Base-by-base conservation (phyloP, 192 early-diverging fungal species). In the Gigaspora rosea region DNA sequence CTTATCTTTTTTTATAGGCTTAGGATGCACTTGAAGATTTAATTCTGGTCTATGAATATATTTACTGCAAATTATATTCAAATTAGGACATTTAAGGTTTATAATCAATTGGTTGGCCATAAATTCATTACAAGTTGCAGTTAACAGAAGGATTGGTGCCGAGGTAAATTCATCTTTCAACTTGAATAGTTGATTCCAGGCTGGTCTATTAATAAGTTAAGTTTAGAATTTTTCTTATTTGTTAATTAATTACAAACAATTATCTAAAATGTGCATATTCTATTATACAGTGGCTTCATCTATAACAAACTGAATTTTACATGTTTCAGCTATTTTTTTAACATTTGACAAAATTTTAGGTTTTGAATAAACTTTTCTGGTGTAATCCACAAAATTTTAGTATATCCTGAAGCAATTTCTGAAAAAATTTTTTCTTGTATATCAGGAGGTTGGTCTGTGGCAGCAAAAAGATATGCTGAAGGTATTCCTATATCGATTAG, bases 371-470 rank as follows among this genome's bases (percentile, higher is more conserved):
- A 68, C 87, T 94, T 91, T 78, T 95, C 94, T 11, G 96, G 95
- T 0, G 95, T 98, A 51, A 95, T 86, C 68, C 96, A 97, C 8
- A 96, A 76, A 1, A 98, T 80, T 47, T 90, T 87, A 54, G 89
- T 79, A 12, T 49, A 10, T 51, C 10, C 48, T 27, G n/a, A 68
- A 22, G 46, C 18, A 49, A 68, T 68, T 27, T 68, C n/a, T 68
- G 47, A n/a, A 68, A 68, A 68, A 12, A 68, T 46, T 68, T 68
- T 68, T 10, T 80, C 71, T 76, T 92, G 87, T 8, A 80, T 65
- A 77, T 89, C 91, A 8, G 90, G 86, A 54, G 82, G 87, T 49
- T 84, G 71, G 2, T 79, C 85, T 2, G 84, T 79, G 54, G 90
- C 70, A 9, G 86, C 82, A 7, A 94, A 58, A 16, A 90, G 92